These are phyloP conservation scores for Claviceps spartinae DNA, from an alignment of 2,329 filamentous ascomycete genomes.

Conservation along the genomic window DNA sequence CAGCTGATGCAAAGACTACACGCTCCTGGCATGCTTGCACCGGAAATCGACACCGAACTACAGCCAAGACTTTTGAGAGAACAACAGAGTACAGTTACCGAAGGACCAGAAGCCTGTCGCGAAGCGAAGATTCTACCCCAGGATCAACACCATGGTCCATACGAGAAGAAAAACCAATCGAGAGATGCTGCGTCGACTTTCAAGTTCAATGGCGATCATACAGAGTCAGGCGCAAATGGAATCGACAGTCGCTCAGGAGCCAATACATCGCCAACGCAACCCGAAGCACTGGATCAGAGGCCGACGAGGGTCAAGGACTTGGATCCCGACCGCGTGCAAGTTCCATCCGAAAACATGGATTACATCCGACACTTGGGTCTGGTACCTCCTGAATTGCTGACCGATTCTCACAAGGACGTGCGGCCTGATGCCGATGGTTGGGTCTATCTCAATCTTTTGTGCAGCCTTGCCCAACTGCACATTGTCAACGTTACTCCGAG, in stretches of 20 bases:
- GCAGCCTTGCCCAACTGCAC: conserved; percentile 72
- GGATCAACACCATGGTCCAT: conserved; percentile 15
- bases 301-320: conserved; percentile 65
- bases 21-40: conserved; percentile 5
- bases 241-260: conserved; percentile 12
- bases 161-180: conserved; percentile 26
- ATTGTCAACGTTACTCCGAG: conserved; percentile 70
- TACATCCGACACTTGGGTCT: conserved; percentile 66
- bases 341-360: conserved; percentile 63
- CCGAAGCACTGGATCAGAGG: conserved; percentile 49
- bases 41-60: conserved; percentile 15
- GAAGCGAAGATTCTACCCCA: conserved; percentile 35
- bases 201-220: conserved; percentile 34
- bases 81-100: conserved; percentile 17
- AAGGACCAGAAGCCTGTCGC: conserved; percentile 22
- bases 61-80: conserved; percentile 16
- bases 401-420: conserved; percentile 29
- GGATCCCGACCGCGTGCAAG: conserved; percentile 63
- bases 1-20: conserved; percentile 13
- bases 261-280: conserved; percentile 28
- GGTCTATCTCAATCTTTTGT: conserved; percentile 70
- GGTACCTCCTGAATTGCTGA: conserved; percentile 40
- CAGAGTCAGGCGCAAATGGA: conserved; percentile 27
- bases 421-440: conserved; percentile 56
- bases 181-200: conserved; percentile 31